Conservation (phyloP, 306 rosid species). For the Citrullus colocynthis region DNA sequence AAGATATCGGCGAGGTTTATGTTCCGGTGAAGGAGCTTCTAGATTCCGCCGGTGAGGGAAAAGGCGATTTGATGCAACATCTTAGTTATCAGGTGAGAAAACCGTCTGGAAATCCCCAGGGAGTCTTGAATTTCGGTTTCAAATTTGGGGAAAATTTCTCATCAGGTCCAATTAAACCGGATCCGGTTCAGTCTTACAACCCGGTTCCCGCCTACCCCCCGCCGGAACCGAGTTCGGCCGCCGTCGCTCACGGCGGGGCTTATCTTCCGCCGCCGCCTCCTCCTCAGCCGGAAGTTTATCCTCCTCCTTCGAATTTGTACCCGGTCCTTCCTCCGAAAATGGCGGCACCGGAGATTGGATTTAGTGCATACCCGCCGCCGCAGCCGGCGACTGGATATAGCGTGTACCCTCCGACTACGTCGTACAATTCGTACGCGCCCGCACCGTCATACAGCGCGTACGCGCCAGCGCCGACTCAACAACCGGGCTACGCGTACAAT, state of each 20-base stretch:
- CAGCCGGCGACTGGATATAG: not conserved
- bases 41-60: slow-evolving; percentile 16
- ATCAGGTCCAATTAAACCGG: not conserved
- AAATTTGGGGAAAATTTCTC: slow-evolving; percentile 15
- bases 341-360: not conserved
- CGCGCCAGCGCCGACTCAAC: not conserved
- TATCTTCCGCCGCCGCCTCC: not conserved
- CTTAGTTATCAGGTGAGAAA: slow-evolving; percentile 42
- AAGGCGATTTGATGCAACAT: slow-evolving; percentile 12
- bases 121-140: slow-evolving; percentile 37
- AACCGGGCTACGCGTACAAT: not conserved
- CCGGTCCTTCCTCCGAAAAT: not conserved
- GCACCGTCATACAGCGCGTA: not conserved
- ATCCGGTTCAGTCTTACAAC: not conserved
- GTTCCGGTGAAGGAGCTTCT: slow-evolving; percentile 53
- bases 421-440: not conserved
- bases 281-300: not conserved
- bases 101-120: slow-evolving; percentile 42
- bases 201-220: slow-evolving; percentile 5
- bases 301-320: not conserved
- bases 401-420: not conserved
- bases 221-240: not conserved
- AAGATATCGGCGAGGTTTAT: slow-evolving; percentile 33
- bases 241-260: not conserved
- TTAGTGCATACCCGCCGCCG: not conserved